phyloP scores from a whole-genome alignment of 225 moss, liverwort and hornwort species.

The Climacium dendroides region DNA sequence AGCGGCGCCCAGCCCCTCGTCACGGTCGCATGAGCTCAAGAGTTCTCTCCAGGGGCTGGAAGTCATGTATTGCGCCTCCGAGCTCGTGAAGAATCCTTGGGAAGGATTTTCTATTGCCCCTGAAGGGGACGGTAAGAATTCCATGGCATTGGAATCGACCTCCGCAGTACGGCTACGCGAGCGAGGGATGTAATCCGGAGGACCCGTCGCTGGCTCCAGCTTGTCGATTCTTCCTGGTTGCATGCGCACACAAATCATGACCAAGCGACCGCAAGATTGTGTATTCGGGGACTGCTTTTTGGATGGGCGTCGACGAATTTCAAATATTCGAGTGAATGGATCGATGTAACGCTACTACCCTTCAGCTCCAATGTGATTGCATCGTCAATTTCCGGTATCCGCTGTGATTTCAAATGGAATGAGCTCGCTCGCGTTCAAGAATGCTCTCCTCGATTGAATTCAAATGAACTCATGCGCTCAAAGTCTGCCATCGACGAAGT shows the following conservation, averaged over 20 bases:
- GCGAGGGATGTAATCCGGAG: constrained; percentile 18
- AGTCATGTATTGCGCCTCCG: background rate
- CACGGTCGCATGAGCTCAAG: background rate
- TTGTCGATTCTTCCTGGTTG: constrained; percentile 35
- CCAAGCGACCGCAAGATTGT: background rate
- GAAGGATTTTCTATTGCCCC: background rate
- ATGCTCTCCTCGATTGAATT: background rate
- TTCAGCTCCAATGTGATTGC: background rate
- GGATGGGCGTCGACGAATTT: background rate
- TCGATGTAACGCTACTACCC: background rate
- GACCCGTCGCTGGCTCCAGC: constrained; percentile 28
- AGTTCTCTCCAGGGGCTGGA: background rate
- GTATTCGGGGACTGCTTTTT: background rate
- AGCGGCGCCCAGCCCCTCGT: constrained; percentile 24
- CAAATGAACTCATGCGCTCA: background rate
- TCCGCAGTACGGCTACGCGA: constrained; percentile 2
- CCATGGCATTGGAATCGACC: background rate
- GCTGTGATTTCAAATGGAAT: background rate
- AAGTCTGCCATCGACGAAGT: background rate
- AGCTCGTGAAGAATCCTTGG: background rate
- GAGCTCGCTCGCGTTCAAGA: background rate
- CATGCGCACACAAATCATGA: constrained; percentile 38
- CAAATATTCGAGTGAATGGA: background rate
- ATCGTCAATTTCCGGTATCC: background rate
- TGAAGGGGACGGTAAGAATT: background rate